Percentiles rank a stretch among this genome's conserved stretches.
These are phyloP conservation scores for Vanderwaltozyma verrucispora DNA, from an alignment of 805 yeast genomes.

Conservation along the genomic window DNA sequence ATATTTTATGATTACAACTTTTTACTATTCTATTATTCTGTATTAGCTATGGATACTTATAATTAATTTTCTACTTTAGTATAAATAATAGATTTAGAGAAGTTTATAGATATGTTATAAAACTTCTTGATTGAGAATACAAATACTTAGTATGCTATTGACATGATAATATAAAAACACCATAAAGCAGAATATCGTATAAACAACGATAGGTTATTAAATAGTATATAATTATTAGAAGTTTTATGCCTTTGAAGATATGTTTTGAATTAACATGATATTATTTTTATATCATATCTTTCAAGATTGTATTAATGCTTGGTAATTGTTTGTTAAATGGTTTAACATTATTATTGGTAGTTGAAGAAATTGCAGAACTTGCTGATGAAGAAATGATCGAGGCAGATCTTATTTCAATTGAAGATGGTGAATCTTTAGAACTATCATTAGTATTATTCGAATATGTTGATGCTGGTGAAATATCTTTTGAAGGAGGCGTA, in stretches of 20 bases:
- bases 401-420: not conserved
- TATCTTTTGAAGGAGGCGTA: constrained; percentile 8
- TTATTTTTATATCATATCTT: constrained; percentile 6
- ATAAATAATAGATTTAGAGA: no score
- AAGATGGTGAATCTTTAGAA: not conserved
- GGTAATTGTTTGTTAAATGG: constrained; percentile 8
- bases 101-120: no score
- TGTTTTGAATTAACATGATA: no score
- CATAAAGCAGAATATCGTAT: no score
- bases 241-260: no score
- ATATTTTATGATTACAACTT: no score
- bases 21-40: no score
- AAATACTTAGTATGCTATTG: not conserved
- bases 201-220: no score
- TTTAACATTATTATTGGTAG: constrained; percentile 1
- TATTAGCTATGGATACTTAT: no score
- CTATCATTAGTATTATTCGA: constrained; percentile 1
- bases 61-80: no score
- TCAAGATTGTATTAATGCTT: constrained; percentile 14
- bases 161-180: not conserved
- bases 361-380: constrained; percentile 1
- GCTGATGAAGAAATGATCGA: not conserved
- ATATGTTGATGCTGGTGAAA: constrained; percentile 13
- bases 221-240: no score
- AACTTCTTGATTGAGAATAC: not conserved